phyloP scores from a whole-genome alignment of 2,329 filamentous ascomycete species.

The Penicillium sp. region DNA sequence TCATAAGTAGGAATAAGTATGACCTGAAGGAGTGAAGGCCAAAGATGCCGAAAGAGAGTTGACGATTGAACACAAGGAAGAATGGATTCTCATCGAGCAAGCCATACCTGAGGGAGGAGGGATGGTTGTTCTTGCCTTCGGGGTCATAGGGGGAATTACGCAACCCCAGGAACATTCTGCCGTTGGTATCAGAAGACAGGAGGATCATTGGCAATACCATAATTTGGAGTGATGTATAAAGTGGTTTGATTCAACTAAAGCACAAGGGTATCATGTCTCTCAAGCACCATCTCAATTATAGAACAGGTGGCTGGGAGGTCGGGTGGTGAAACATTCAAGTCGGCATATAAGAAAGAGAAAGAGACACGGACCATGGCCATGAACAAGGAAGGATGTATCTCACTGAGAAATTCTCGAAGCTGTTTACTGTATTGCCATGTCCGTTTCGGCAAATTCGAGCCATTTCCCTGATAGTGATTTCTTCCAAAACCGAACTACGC shows the following conservation, averaged over 20 bases:
- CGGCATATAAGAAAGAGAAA: not conserved
- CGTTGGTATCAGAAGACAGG: too few relatives aligned
- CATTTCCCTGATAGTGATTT: conserved; percentile 48
- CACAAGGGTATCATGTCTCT: conserved; percentile 27
- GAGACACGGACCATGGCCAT: not conserved
- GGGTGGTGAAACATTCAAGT: not conserved
- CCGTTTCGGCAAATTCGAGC: conserved; percentile 50
- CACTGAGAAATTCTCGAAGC: not conserved
- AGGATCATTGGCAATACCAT: too few relatives aligned
- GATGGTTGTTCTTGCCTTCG: too few relatives aligned
- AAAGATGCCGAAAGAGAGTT: not conserved
- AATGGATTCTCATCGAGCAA: too few relatives aligned
- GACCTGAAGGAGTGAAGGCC: conserved; percentile 4
- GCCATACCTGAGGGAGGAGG: too few relatives aligned
- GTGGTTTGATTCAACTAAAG: not conserved
- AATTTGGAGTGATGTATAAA: not conserved
- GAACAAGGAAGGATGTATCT: not conserved
- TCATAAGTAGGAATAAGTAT: conserved; percentile 22
- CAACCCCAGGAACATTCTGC: too few relatives aligned
- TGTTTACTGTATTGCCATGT: conserved; percentile 40
- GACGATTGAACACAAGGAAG: not conserved
- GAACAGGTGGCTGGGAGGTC: not conserved
- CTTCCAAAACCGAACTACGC: conserved; percentile 49
- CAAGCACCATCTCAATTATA: not conserved
- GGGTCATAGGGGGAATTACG: too few relatives aligned